These are phyloP conservation scores for Maudiozyma humilis DNA, from an alignment of 1,139 yeast genomes.

Conservation along the genomic window DNA sequence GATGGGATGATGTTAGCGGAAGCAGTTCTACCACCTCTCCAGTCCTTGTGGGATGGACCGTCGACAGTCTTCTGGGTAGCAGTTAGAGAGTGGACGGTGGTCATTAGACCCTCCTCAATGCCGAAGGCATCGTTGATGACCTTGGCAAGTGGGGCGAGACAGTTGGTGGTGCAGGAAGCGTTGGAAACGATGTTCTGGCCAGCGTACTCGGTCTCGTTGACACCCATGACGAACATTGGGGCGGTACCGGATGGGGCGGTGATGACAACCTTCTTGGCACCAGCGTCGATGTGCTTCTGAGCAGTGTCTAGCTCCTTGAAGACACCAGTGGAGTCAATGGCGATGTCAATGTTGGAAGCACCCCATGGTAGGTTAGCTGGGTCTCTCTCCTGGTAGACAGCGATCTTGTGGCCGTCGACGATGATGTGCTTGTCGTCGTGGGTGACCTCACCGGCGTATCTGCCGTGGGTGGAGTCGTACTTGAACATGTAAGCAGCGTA, in stretches of 20 bases:
- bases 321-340: conserved; percentile 82
- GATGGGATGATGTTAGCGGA: conserved; percentile 87
- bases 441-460: conserved; percentile 59
- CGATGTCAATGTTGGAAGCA: conserved; percentile 63
- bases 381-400: conserved; percentile 71
- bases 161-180: conserved; percentile 86
- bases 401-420: conserved; percentile 60
- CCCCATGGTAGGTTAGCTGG: conserved; percentile 83
- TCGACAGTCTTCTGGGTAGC: conserved; percentile 87
- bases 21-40: conserved; percentile 94
- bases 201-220: conserved; percentile 66
- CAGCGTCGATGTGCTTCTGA: conserved; percentile 74
- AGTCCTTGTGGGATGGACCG: conserved; percentile 90
- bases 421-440: conserved; percentile 53
- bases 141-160: conserved; percentile 85
- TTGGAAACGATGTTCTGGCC: conserved; percentile 69
- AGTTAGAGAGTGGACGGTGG: conserved; percentile 82
- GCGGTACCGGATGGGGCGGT: conserved; percentile 84
- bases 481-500: conserved; percentile 85
- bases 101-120: conserved; percentile 80
- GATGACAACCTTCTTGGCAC: conserved; percentile 82
- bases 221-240: conserved; percentile 87
- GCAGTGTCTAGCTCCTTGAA: conserved; percentile 74
- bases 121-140: conserved; percentile 70
- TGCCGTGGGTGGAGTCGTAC: conserved; percentile 83